Conservation (phyloP, 345 rosid species). For the Stellera chamaejasme region DNA sequence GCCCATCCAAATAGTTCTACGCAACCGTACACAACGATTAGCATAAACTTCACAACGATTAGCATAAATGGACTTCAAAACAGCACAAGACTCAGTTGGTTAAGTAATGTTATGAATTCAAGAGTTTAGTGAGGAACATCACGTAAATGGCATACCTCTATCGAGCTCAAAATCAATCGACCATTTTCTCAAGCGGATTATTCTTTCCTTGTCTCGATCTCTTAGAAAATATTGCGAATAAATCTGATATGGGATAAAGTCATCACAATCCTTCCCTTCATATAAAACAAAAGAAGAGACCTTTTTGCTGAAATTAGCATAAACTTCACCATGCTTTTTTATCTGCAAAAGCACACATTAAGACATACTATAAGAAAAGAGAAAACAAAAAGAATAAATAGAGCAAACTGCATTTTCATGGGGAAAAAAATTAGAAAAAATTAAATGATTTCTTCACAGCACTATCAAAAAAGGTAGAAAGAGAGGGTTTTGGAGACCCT, state of each 20-base stretch:
- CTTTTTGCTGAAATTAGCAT: conserved; percentile 49
- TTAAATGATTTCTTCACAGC: not conserved
- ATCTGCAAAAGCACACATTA: conserved; percentile 30
- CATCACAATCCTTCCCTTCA: conserved; percentile 29
- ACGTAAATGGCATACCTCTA: conserved; percentile 29
- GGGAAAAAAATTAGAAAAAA: not conserved
- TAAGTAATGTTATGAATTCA: not conserved
- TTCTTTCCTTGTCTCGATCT: conserved; percentile 35
- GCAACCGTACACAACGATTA: no score
- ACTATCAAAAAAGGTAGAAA: no score
- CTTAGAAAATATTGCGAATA: conserved; percentile 41
- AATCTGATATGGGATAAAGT: conserved; percentile 46
- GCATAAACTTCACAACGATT: no score
- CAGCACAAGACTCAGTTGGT: not conserved
- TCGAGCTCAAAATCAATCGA: conserved; percentile 20
- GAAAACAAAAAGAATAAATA: no score
- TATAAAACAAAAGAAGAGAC: conserved; percentile 66
- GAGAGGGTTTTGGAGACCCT: no score
- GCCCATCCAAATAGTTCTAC: not conserved
- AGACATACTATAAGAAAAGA: no score
- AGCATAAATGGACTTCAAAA: no score
- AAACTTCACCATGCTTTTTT: conserved; percentile 30
- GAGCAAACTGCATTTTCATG: no score
- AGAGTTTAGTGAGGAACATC: not conserved
- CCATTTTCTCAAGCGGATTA: conserved; percentile 39